Evolutionary conservation across 108 stramenopile species (phyloP), one percentile per base, ranked within the genome.

Genomic region (Fragilaria radians): DNA sequence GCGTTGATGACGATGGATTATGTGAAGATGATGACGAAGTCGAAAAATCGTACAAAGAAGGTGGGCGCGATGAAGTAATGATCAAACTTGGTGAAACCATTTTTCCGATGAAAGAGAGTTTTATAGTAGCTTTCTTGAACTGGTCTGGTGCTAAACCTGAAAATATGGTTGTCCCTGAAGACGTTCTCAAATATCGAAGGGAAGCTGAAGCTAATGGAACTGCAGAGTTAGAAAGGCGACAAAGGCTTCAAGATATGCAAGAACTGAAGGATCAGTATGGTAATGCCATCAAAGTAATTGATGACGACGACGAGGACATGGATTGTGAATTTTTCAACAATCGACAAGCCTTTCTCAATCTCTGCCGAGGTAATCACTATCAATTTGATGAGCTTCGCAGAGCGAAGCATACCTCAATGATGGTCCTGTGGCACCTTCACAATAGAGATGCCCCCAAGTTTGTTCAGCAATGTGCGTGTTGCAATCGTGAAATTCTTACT

Each of bases 331-430:
- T 93, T 54, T 68, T 89, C 45, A 91, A 88, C 57, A 84, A 81
- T 48, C 88, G 88, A 18, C 95, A 88, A 66, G 86, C 80, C 46
- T 93, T 93, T 68, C 61, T 93, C 32, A 88, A 89, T 56, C 73
- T 93, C 17, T 93, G 91, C 54, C 72, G 83, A 45, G 89, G 94
- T 22, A 98, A 99, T 64, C 97, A 99, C 72, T 99, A 98, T 68
- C 99, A 99, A 69, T 98, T 98, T 61, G 97, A 99, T 68, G 88
- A 96, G 63, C 77, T 98, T 29, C 78, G 99, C 32, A 71, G 97
- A 33, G 97, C 96, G 18, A 99, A 99, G 79, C 97, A 99, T 68
- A 94, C 96, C 24, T 93, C 91, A 1, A 97, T 98, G 97, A 98
- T 99, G 99, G 91, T 98, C 4, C 61, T 99, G 60, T 98, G 98